phyloP scores from a whole-genome alignment of 163 green algal species.

The Picocystis sp. region DNA sequence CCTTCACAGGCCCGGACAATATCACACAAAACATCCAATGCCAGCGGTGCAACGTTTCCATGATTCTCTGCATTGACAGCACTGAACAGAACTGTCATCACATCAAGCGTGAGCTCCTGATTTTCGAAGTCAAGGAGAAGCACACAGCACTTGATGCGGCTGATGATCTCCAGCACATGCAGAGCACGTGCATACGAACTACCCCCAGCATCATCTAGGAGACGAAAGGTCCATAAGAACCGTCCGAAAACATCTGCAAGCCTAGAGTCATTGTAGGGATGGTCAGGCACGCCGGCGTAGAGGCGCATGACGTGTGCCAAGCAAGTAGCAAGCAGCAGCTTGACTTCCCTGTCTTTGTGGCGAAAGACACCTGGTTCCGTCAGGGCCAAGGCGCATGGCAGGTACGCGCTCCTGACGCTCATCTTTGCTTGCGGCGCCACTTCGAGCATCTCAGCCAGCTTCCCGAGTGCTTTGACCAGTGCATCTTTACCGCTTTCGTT shows the following conservation, averaged over 20 bases:
- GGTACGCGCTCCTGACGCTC: conserved; percentile 12
- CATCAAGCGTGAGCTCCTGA: conserved; percentile 18
- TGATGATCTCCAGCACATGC: conserved; percentile 30
- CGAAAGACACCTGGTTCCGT: conserved; percentile 18
- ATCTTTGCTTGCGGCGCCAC: conserved; percentile 21
- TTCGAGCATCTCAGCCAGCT: conserved; percentile 17
- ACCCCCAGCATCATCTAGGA: conserved; percentile 23
- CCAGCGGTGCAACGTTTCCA: too few relatives aligned
- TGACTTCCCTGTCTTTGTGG: conserved; percentile 29
- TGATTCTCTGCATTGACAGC: conserved; percentile 27
- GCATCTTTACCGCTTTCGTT: conserved; percentile 22
- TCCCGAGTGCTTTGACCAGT: conserved; percentile 28
- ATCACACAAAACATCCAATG: too few relatives aligned
- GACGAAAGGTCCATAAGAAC: conserved; percentile 27
- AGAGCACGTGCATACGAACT: conserved; percentile 31
- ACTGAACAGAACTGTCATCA: conserved; percentile 26
- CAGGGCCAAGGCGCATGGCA: conserved; percentile 17
- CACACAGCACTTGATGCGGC: conserved; percentile 34
- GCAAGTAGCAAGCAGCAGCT: conserved; percentile 26
- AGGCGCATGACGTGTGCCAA: conserved; percentile 34
- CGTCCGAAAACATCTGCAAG: conserved; percentile 30
- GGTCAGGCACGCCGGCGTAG: conserved; percentile 30
- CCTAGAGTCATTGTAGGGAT: conserved; percentile 25
- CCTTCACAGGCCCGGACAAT: too few relatives aligned
- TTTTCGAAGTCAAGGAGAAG: conserved; percentile 38